Evolutionary conservation across 139 green algal species (phyloP).

Genomic region (Zygnema circumcarinatum): DNA sequence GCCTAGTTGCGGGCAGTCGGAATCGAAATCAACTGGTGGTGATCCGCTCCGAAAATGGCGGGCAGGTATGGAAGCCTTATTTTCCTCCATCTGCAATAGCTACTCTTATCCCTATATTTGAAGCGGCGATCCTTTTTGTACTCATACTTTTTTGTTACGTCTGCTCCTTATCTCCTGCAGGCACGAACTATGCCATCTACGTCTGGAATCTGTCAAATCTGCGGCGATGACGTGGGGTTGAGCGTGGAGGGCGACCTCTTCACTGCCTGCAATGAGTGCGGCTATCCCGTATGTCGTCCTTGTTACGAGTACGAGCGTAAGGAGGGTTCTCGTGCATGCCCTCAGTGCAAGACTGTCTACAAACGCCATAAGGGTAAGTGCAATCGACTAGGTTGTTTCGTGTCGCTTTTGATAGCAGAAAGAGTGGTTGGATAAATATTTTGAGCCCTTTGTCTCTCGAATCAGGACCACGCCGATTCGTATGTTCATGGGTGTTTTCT

Average conservation of each 20-base stretch:
- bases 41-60: conserved; percentile 22
- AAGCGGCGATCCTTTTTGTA: too few relatives aligned
- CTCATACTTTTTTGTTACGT: conserved; percentile 14
- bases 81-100: neutral
- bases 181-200: conserved; percentile 13
- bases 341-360: conserved; percentile 51
- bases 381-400: neutral
- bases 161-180: neutral
- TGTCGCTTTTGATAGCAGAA: neutral
- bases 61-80: neutral
- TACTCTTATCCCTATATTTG: too few relatives aligned
- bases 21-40: conserved; percentile 42
- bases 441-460: too few relatives aligned
- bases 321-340: conserved; percentile 33
- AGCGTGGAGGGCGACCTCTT: conserved; percentile 20
- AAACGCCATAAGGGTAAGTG: conserved; percentile 37
- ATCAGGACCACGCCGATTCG: too few relatives aligned
- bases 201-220: conserved; percentile 39
- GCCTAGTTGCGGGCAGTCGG: conserved; percentile 34
- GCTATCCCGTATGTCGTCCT: conserved; percentile 52
- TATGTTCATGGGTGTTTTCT: too few relatives aligned
- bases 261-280: conserved; percentile 54
- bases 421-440: too few relatives aligned
- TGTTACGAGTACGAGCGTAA: conserved; percentile 60
- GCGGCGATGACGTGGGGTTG: conserved; percentile 39